Evolutionary conservation across 1,139 yeast species (phyloP).

Genomic region (Yamadazyma membranifaciens): DNA sequence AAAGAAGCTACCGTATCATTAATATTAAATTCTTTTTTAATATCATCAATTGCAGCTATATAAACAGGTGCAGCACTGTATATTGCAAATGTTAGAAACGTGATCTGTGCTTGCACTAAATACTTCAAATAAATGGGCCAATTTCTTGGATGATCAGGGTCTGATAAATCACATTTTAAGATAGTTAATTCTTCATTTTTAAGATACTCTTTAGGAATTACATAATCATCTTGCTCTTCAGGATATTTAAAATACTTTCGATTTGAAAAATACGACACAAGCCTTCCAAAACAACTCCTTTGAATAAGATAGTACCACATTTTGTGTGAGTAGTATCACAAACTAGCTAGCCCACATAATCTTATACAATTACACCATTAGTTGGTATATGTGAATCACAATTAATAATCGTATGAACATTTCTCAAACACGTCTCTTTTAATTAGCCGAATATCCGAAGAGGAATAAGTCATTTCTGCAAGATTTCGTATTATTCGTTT

Average conservation of each 20-base stretch:
- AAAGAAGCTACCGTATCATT: slow-evolving; percentile 44
- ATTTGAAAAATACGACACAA: slow-evolving; percentile 30
- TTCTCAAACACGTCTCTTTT: no score
- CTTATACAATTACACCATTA: no score
- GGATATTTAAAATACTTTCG: slow-evolving; percentile 27
- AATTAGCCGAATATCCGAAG: no score
- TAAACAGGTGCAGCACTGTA: slow-evolving; percentile 30
- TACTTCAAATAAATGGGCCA: slow-evolving; percentile 23
- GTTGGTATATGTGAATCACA: no score
- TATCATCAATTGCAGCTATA: slow-evolving; percentile 29
- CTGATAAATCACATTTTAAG: slow-evolving; percentile 15
- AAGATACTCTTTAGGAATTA: slow-evolving; percentile 32
- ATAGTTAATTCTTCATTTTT: slow-evolving; percentile 1
- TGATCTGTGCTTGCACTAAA: slow-evolving; percentile 21
- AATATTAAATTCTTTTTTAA: slow-evolving; percentile 42
- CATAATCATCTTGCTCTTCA: slow-evolving; percentile 33
- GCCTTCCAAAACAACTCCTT: slow-evolving; percentile 31
- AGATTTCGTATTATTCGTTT: no score
- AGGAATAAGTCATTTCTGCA: no score
- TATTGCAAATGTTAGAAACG: slow-evolving; percentile 22
- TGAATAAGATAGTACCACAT: neutral
- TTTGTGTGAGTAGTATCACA: no score
- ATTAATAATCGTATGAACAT: no score
- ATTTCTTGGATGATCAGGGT: slow-evolving; percentile 30
- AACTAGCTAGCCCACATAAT: no score